Conservation (phyloP, 139 green algal species). For the Haematococcus lacustris region DNA sequence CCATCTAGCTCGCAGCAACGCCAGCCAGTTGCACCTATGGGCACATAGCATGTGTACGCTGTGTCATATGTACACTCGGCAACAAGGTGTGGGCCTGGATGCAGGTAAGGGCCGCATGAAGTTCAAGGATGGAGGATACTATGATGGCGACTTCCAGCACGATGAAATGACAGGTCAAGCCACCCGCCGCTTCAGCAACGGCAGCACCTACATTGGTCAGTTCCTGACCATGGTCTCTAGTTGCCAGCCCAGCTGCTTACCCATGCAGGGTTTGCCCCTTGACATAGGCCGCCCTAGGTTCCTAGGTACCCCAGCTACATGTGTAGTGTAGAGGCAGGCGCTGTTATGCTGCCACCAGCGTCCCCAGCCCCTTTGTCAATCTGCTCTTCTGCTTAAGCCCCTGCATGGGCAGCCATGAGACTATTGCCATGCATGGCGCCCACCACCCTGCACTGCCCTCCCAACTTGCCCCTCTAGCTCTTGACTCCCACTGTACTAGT, state of each 20-base stretch:
- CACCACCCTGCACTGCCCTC: too few relatives aligned
- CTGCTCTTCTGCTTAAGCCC: not conserved
- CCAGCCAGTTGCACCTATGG: too few relatives aligned
- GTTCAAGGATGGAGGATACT: slow-evolving; percentile 27
- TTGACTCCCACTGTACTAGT: too few relatives aligned
- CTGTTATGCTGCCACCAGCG: not conserved
- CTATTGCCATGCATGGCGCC: too few relatives aligned
- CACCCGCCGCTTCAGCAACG: slow-evolving; percentile 25
- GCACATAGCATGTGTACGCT: too few relatives aligned
- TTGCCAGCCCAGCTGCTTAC: not conserved
- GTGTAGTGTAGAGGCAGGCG: not conserved
- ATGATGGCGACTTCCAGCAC: slow-evolving; percentile 15
- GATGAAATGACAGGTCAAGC: slow-evolving; percentile 19
- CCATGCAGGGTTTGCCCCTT: not conserved
- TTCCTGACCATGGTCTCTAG: not conserved
- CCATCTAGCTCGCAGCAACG: too few relatives aligned
- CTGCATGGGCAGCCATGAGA: not conserved
- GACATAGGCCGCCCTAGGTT: not conserved
- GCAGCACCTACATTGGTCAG: slow-evolving; percentile 22
- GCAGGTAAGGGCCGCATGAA: slow-evolving; percentile 24
- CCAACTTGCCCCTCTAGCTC: too few relatives aligned
- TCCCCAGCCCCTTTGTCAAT: not conserved
- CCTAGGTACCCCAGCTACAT: too few relatives aligned
- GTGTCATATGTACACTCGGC: too few relatives aligned
- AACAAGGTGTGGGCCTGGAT: too few relatives aligned